Evolutionary conservation across 202 grass and related monocot species (phyloP).

Genomic region (Musa balbisiana): DNA sequence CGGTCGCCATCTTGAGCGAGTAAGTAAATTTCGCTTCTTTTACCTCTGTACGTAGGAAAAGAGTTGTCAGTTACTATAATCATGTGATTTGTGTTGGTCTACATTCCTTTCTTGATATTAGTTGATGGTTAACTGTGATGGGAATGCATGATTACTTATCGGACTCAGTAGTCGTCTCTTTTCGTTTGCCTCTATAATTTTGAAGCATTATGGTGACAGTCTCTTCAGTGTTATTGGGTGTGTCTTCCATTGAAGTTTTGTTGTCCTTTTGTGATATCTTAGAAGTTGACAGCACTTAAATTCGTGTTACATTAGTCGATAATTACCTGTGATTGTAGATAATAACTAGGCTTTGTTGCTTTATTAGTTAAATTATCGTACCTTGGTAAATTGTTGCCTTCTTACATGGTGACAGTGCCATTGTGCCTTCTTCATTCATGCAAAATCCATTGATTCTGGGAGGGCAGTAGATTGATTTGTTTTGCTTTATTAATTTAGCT

Average conservation of each 20-base stretch:
- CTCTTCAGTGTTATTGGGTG: not conserved
- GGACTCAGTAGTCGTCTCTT: not conserved
- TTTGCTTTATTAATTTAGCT: not conserved
- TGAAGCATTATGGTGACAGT: too few relatives aligned
- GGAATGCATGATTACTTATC: not conserved
- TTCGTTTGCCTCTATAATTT: not conserved
- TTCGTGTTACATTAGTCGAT: not conserved
- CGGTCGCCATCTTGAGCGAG: slow-evolving; percentile 69
- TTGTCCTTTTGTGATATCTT: not conserved
- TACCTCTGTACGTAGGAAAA: not conserved
- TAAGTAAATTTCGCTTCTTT: slow-evolving; percentile 22
- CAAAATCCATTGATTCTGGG: not conserved
- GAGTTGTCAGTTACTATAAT: not conserved
- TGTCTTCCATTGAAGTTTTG: not conserved
- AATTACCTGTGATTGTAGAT: not conserved
- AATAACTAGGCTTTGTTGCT: not conserved
- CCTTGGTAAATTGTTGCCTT: not conserved
- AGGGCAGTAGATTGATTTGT: not conserved
- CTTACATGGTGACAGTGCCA: too few relatives aligned
- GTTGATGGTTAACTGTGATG: not conserved
- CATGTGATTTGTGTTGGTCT: not conserved
- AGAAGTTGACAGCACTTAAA: not conserved
- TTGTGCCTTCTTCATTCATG: not conserved
- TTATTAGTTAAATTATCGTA: not conserved
- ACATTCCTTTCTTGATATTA: not conserved